Evolutionary conservation across 148 eudicot genomes (phyloP), one percentile per base, ranked within the genome.

Genomic region (Nepenthes gracilis): DNA sequence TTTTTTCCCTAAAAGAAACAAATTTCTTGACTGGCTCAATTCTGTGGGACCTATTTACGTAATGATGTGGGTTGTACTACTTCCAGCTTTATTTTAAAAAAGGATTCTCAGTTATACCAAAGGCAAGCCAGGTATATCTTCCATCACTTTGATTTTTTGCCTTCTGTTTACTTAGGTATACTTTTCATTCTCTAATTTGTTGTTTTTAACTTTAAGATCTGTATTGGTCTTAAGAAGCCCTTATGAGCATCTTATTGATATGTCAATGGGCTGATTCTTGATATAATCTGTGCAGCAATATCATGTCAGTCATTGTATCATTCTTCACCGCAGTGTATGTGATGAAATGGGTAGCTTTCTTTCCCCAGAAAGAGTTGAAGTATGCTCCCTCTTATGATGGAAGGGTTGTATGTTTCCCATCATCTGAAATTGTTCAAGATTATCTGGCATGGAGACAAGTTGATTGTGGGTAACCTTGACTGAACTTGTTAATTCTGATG

Each of bases 401-500:
- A 35, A 80, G 89, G 37, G 89, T 90, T 65, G 86, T 88, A 65
- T 89, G 96, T 77, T 93, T 84, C 66, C 91, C 99, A 36, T 82
- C 95, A 54, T 33, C 63, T 36, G 67, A 76, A 73, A 89, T 88
- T 79, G 81, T 93, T 65, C 72, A 56, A 57, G 94, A 86, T 78
- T 93, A 93, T 66, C 64, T 93, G 36, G 78, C 92, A 56, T 93
- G 99, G 99, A 84, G 96, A 81, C 96, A 93, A 82, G 96, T 86
- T 59, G 99, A 93, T 72, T 93, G 98, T 88, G 67, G 81, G 96
- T 77, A 56, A 33, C 33, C 34, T 59, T 14, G 0, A 33, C 38
- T 61, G 13, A 35, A 5, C 1, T 60, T 47, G 33, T 57, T 52
- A 32, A 9, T 54, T 13, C 15, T 54, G 7, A 54, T 2, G 32